A percentile compares a stretch with the other conserved stretches of the same genome.
These are phyloP conservation scores for Saccharomycopsis sp. DNA, from an alignment of 805 yeast species.

Conservation along the genomic window DNA sequence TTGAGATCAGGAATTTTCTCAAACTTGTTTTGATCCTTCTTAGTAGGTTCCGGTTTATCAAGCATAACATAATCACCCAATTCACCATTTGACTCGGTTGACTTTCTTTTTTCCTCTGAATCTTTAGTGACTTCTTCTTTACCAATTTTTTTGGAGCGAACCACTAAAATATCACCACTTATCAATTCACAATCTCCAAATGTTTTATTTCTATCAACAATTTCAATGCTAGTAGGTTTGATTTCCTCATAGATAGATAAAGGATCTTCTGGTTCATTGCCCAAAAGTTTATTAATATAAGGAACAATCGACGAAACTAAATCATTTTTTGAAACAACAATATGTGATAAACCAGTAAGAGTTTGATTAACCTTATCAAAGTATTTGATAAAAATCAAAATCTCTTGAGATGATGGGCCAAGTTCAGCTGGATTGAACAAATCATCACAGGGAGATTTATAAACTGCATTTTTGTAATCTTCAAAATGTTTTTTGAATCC, in stretches of 20 bases:
- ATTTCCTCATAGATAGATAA: slow-evolving; percentile 50
- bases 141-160: too few relatives aligned
- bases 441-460: too few relatives aligned
- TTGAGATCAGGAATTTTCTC: slow-evolving; percentile 7
- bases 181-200: slow-evolving; percentile 49
- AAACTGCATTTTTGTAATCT: slow-evolving; percentile 1
- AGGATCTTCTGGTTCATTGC: slow-evolving; percentile 25
- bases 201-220: slow-evolving; percentile 29
- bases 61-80: background rate
- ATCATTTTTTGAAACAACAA: slow-evolving; percentile 39
- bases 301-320: slow-evolving; percentile 31
- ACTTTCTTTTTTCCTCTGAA: slow-evolving; percentile 24
- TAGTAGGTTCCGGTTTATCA: too few relatives aligned
- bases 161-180: slow-evolving; percentile 50
- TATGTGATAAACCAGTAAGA: slow-evolving; percentile 58
- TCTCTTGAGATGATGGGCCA: slow-evolving; percentile 21
- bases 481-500: slow-evolving; percentile 5
- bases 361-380: slow-evolving; percentile 48
- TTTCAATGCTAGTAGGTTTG: slow-evolving; percentile 41
- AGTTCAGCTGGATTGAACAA: background rate
- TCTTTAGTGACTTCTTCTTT: too few relatives aligned
- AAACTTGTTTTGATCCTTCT: too few relatives aligned
- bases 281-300: slow-evolving; percentile 32
- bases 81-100: slow-evolving; percentile 3
- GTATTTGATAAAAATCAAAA: slow-evolving; percentile 45